Evolutionary conservation across 495 filamentous ascomycete species (phyloP).

Genomic region (Aspergillus campestris): DNA sequence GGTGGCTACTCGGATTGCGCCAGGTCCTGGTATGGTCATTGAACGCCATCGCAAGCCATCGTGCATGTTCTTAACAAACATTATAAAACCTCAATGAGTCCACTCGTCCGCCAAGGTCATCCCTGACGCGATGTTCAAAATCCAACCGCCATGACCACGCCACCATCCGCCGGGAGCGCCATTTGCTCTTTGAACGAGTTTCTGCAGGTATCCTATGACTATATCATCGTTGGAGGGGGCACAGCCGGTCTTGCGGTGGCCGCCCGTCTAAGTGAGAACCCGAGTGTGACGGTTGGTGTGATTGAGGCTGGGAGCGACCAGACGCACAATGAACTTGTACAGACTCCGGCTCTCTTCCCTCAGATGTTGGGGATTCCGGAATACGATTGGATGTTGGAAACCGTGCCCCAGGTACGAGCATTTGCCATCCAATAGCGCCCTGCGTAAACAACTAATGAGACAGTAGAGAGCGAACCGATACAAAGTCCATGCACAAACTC

Average conservation of each 20-base stretch:
- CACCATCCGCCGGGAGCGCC: background rate
- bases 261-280: conserved; percentile 38
- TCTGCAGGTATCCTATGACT: conserved; percentile 17
- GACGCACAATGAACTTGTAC: conserved; percentile 36
- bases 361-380: conserved; percentile 40
- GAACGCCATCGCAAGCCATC: no score
- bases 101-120: no score
- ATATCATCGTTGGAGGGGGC: conserved; percentile 37
- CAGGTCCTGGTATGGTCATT: no score
- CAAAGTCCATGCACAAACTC: conserved; percentile 22
- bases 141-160: background rate
- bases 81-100: no score
- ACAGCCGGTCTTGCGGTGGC: conserved; percentile 42
- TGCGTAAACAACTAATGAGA: no score
- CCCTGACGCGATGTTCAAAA: no score
- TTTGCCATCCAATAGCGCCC: background rate
- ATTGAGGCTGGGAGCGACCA: conserved; percentile 48
- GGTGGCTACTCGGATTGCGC: no score
- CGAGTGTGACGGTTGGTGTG: conserved; percentile 36
- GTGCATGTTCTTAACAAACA: no score
- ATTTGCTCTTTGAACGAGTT: background rate
- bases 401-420: conserved; percentile 39
- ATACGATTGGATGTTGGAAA: conserved; percentile 50
- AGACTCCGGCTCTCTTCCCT: conserved; percentile 35
- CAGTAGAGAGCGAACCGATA: conserved; percentile 16